Evolutionary conservation across 306 rosid genomes (phyloP).

Genomic region (Myrica gale): DNA sequence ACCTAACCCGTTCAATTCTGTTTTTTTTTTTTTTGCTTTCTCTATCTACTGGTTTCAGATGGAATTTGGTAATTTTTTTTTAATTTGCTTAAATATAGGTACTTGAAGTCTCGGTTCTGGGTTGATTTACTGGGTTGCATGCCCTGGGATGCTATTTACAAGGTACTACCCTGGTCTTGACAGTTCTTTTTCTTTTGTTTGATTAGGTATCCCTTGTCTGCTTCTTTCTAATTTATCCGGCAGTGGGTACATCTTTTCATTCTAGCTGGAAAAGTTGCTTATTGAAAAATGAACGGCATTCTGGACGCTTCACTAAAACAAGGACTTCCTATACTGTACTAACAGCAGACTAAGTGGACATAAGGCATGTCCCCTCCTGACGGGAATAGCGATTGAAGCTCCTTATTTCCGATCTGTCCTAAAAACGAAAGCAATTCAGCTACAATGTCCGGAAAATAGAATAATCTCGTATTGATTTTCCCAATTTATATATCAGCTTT

Average conservation of each 20-base stretch:
- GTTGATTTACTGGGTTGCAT: constrained; percentile 52
- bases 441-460: no score
- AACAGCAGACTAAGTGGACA: no score
- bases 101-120: constrained; percentile 55
- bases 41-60: background rate
- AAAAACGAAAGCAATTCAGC: no score
- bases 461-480: background rate
- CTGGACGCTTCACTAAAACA: no score
- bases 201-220: background rate
- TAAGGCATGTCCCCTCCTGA: no score
- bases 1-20: background rate
- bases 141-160: constrained; percentile 72
- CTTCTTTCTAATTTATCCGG: background rate
- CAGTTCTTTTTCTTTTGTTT: background rate
- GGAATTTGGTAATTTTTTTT: background rate
- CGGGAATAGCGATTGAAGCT: no score
- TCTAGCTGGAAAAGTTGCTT: no score
- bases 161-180: constrained; percentile 21
- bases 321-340: no score
- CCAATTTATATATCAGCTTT: background rate
- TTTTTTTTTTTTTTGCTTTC: background rate
- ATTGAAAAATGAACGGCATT: no score
- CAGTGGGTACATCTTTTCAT: background rate
- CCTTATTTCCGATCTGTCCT: no score
- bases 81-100: constrained; percentile 20